A percentile compares a stretch with the other conserved stretches of the same genome.
Conservation (phyloP, 768 basidiomycete genomes). For the Krasilnikovozyma curviuscula region DNA sequence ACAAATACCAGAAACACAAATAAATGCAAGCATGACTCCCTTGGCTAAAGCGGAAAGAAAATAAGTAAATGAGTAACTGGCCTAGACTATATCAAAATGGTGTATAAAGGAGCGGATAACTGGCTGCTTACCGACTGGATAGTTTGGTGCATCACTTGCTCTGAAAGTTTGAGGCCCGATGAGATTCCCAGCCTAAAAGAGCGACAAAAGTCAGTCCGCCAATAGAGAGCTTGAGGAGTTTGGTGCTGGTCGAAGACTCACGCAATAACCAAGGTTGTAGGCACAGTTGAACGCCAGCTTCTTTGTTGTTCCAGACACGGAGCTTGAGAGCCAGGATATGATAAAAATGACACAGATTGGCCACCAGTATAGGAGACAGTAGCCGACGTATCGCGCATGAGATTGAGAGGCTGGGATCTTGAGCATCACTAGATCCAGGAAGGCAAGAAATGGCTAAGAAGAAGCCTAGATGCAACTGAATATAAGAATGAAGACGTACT, state of each 20-base stretch:
- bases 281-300: constrained; percentile 13
- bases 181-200: constrained; percentile 2
- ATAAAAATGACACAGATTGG: constrained; percentile 12
- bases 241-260: too few relatives aligned
- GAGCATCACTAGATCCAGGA: constrained; percentile 10
- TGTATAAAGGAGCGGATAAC: too few relatives aligned
- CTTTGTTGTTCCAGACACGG: constrained; percentile 13
- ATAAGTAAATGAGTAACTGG: too few relatives aligned
- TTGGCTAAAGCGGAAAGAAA: not conserved
- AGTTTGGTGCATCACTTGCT: not conserved
- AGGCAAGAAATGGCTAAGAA: not conserved
- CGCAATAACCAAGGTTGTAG: constrained; percentile 3
- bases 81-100: too few relatives aligned
- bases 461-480: too few relatives aligned
- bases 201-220: not conserved
- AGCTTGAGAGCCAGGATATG: constrained; percentile 7
- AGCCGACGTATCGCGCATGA: constrained; percentile 9
- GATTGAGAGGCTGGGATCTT: not conserved
- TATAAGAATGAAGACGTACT: not conserved
- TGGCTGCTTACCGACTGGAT: too few relatives aligned
- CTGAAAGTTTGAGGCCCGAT: constrained; percentile 11
- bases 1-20: not conserved
- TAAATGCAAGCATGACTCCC: constrained; percentile 1
- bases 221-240: too few relatives aligned
- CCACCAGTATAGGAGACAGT: constrained; percentile 7